Conservation (phyloP, 1,284 basidiomycete genomes). For the Sporisorium scitamineum region DNA sequence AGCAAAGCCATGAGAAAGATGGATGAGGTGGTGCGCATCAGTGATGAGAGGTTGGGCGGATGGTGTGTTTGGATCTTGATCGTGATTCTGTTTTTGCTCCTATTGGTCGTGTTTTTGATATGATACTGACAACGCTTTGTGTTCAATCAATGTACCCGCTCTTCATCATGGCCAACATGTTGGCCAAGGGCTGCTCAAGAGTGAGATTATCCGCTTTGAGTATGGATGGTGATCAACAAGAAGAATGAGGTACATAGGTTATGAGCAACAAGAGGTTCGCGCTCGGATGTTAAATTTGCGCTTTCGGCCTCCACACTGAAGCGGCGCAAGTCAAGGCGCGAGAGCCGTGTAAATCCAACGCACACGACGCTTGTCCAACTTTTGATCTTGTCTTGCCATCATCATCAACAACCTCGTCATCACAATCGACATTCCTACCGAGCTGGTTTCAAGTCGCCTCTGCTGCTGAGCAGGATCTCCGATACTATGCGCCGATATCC, state of each 20-base stretch:
- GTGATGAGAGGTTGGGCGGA: constrained; percentile 64
- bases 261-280: background rate
- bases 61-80: constrained; percentile 69
- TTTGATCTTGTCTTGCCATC: background rate
- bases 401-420: background rate
- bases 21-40: constrained; percentile 61
- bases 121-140: constrained; percentile 6
- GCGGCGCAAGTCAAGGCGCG: background rate
- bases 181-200: too few relatives aligned
- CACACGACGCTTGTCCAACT: constrained; percentile 12
- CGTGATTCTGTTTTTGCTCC: constrained; percentile 49
- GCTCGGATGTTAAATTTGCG: constrained; percentile 1
- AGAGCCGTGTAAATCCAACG: constrained; percentile 1
- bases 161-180: background rate
- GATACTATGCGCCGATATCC: background rate
- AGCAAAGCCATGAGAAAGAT: constrained; percentile 61
- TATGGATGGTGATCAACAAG: background rate
- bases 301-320: background rate
- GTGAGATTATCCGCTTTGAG: background rate
- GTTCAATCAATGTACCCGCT: constrained; percentile 1
- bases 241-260: too few relatives aligned
- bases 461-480: background rate
- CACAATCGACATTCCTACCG: background rate
- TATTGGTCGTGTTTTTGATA: constrained; percentile 54
- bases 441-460: background rate